These are phyloP conservation scores for Pichia sp. DNA, from an alignment of 1,139 yeast species.

Conservation along the genomic window DNA sequence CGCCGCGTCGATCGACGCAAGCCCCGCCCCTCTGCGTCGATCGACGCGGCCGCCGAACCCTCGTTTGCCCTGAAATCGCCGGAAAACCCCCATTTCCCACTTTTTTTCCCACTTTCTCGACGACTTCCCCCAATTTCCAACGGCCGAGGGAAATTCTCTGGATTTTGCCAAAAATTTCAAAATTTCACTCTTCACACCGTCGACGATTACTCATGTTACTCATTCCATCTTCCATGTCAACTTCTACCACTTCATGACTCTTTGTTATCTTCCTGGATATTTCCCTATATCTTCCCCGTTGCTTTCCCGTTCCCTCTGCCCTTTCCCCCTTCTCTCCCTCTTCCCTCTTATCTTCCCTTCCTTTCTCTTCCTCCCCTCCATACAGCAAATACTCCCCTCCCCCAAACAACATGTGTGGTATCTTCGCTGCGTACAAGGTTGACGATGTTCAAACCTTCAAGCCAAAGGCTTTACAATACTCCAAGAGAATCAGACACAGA, in stretches of 20 bases:
- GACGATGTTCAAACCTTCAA: slow-evolving; percentile 80
- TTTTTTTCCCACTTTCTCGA: no score
- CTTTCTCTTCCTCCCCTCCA: background rate
- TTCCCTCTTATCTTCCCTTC: background rate
- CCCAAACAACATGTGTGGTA: slow-evolving; percentile 78
- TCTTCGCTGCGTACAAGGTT: slow-evolving; percentile 87
- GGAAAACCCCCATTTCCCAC: no score
- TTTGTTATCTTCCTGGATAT: no score
- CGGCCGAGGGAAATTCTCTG: no score
- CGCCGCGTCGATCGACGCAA: background rate
- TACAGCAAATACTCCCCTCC: no score
- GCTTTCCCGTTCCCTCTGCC: background rate
- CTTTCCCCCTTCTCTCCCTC: background rate
- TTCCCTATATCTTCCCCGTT: no score
- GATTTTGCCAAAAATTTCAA: no score
- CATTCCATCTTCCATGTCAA: background rate
- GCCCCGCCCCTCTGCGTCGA: no score
- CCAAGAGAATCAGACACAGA: slow-evolving; percentile 94
- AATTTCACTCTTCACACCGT: background rate
- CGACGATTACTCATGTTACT: background rate
- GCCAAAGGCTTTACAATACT: slow-evolving; percentile 80
- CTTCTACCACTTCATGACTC: no score
- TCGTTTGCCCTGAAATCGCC: no score
- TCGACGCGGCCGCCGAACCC: background rate
- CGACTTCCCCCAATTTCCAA: no score